Conservation (phyloP, 2,329 filamentous ascomycete genomes). For the Colletotrichum zoysiae region DNA sequence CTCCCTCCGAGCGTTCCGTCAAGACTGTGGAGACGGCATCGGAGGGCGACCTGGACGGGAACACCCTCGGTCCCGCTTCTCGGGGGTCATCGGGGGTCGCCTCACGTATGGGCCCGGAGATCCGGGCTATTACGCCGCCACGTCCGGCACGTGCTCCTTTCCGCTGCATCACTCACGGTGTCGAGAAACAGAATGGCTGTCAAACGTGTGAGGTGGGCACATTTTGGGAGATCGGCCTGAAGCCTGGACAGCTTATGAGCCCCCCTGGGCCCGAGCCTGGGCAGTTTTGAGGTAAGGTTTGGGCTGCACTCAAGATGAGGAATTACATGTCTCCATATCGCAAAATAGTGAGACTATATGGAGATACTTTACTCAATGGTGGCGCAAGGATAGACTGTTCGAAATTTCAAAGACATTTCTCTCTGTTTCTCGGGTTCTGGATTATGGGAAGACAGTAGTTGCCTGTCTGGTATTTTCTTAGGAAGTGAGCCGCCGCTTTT, state of each 20-base stretch:
- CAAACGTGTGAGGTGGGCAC: neutral
- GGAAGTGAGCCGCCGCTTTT: neutral
- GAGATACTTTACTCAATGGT: no score
- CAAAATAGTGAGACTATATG: neutral
- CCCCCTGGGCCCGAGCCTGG: neutral
- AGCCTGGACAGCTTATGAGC: neutral
- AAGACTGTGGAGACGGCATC: neutral
- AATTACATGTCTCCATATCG: neutral
- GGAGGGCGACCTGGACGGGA: no score
- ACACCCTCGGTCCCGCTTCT: neutral
- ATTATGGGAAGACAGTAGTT: neutral
- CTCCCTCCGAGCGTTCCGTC: neutral
- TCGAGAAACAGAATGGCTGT: neutral
- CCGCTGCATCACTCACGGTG: neutral
- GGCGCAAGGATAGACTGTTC: no score
- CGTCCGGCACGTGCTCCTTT: neutral
- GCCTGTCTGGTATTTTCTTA: neutral
- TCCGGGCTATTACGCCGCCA: neutral
- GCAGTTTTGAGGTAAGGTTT: slow-evolving; percentile 2
- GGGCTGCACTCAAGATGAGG: no score
- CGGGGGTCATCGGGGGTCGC: neutral
- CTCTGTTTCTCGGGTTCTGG: neutral
- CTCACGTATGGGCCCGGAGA: neutral
- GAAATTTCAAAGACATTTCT: neutral
- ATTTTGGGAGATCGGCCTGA: neutral